A percentile compares a stretch with the other conserved stretches of the same genome.
Evolutionary conservation across 257 asterid genomes (phyloP).

Genomic region (Echites panduratus): DNA sequence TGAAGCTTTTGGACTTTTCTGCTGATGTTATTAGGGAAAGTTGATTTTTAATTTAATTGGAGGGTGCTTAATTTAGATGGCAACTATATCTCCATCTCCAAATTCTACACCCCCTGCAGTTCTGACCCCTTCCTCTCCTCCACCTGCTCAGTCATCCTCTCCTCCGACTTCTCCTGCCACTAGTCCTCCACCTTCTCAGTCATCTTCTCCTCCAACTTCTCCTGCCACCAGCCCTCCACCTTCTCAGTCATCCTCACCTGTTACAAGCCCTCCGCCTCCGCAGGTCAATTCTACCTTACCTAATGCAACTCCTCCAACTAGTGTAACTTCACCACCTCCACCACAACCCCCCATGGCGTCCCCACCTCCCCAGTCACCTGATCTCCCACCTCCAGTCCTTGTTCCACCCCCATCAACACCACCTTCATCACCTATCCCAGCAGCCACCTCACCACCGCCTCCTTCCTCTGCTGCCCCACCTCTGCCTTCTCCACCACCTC

Average conservation of each 20-base stretch:
- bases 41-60: constrained; percentile 12
- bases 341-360: constrained; percentile 12
- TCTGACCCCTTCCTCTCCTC: constrained; percentile 20
- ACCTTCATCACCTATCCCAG: constrained; percentile 22
- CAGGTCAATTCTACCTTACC: constrained; percentile 16
- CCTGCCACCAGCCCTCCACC: background rate
- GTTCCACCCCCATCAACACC: constrained; percentile 23
- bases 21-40: constrained; percentile 26
- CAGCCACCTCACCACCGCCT: constrained; percentile 24
- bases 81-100: constrained; percentile 33
- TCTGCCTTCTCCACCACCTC: constrained; percentile 24
- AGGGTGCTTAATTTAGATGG: too few relatives aligned
- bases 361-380: constrained; percentile 23
- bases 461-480: constrained; percentile 17
- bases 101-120: constrained; percentile 23
- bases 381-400: constrained; percentile 24
- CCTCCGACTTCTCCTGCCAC: background rate
- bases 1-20: constrained; percentile 21
- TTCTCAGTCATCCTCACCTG: constrained; percentile 2
- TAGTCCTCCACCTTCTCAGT: constrained; percentile 9
- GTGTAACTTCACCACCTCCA: constrained; percentile 10
- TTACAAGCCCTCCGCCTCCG: constrained; percentile 3
- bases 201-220: background rate
- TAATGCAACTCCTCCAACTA: constrained; percentile 9
- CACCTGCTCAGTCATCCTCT: constrained; percentile 20